Evolutionary conservation across 805 yeast genomes (phyloP).

Genomic region (Starmerella geochares): DNA sequence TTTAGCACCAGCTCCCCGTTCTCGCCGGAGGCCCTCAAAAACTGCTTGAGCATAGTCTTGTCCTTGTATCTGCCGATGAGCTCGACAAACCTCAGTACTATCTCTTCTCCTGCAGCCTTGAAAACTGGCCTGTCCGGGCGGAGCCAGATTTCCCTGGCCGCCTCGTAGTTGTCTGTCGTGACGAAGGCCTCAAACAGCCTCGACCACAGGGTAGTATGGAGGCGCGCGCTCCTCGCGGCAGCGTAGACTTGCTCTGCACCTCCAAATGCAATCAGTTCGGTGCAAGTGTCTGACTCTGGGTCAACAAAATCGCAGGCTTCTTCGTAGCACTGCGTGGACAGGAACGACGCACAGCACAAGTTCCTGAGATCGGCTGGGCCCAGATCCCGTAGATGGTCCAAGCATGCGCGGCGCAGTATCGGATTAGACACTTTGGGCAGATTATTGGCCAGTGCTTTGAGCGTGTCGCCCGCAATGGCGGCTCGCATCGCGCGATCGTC

Average conservation of each 20-base stretch:
- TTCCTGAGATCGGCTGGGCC: background rate
- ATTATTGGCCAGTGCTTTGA: background rate
- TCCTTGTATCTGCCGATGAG: constrained; percentile 16
- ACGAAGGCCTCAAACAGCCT: constrained; percentile 6
- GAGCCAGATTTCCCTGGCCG: constrained; percentile 14
- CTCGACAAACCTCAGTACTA: constrained; percentile 2
- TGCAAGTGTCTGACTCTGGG: background rate
- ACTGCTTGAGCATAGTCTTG: background rate
- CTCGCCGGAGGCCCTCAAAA: background rate
- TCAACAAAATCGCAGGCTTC: background rate
- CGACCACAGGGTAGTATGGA: constrained; percentile 3
- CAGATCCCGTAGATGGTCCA: background rate
- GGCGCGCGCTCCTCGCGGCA: background rate
- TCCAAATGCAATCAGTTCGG: background rate
- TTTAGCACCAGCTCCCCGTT: constrained; percentile 6
- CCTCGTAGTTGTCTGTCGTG: background rate
- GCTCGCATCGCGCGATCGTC: background rate
- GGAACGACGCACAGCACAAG: constrained; percentile 2
- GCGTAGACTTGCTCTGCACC: background rate
- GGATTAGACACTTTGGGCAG: constrained; percentile 10
- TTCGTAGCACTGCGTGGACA: background rate
- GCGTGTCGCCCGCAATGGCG: constrained; percentile 1
- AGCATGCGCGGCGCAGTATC: constrained; percentile 11
- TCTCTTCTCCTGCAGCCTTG: background rate
- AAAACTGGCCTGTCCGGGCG: background rate